phyloP scores from a whole-genome alignment of 2,329 filamentous ascomycete species.

The Calcarisporium arbuscula region DNA sequence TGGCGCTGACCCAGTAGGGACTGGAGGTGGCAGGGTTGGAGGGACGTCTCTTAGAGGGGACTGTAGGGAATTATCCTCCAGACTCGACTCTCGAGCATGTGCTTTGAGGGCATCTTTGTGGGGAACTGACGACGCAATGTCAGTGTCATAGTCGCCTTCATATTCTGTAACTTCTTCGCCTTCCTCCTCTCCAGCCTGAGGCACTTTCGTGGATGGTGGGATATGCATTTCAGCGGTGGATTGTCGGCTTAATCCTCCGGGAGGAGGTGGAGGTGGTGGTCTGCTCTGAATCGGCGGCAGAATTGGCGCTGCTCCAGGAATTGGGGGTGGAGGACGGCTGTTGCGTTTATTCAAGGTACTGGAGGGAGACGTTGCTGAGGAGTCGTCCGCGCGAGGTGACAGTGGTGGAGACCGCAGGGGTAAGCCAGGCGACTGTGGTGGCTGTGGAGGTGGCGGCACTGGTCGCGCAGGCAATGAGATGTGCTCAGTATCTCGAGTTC shows the following conservation, averaged over 20 bases:
- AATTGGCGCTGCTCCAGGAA: slow-evolving; percentile 48
- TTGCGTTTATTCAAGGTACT: slow-evolving; percentile 42
- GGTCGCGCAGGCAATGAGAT: slow-evolving; percentile 27
- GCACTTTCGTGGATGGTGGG: slow-evolving; percentile 34
- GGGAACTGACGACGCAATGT: slow-evolving; percentile 88
- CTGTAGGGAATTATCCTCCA: slow-evolving; percentile 62
- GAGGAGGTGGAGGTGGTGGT: slow-evolving; percentile 63
- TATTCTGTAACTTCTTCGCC: slow-evolving; percentile 86
- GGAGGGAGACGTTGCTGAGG: slow-evolving; percentile 39
- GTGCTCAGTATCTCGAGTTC: slow-evolving; percentile 36
- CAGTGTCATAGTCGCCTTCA: slow-evolving; percentile 96
- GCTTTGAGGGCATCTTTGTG: slow-evolving; percentile 90
- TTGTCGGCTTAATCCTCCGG: slow-evolving; percentile 46
- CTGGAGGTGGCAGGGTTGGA: slow-evolving; percentile 46
- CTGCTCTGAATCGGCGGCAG: slow-evolving; percentile 46
- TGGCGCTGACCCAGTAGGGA: slow-evolving; percentile 48
- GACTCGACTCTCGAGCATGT: slow-evolving; percentile 69
- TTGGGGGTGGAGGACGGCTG: slow-evolving; percentile 53
- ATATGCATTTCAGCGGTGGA: slow-evolving; percentile 51
- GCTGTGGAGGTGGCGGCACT: slow-evolving; percentile 38
- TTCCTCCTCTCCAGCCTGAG: slow-evolving; percentile 52
- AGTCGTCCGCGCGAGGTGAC: slow-evolving; percentile 30
- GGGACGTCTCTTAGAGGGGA: slow-evolving; percentile 44
- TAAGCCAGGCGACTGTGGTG: slow-evolving; percentile 16
- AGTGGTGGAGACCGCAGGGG: slow-evolving; percentile 26